Conservation (phyloP, 73 alveolate genomes). For the Paramecium biaurelia region DNA sequence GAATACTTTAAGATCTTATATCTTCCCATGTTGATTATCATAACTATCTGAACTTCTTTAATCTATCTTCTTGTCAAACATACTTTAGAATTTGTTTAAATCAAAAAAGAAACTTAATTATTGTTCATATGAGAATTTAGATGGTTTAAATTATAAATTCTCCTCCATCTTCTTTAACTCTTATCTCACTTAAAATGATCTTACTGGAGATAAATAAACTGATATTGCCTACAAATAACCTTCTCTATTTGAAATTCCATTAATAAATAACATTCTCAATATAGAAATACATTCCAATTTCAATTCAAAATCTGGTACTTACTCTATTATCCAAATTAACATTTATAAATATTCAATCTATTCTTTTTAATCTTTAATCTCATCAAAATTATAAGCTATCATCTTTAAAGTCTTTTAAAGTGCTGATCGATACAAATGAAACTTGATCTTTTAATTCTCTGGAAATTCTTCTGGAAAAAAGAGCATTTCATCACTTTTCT, state of each 20-base stretch:
- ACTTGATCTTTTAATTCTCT: slow-evolving; percentile 8
- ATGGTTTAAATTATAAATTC: background rate
- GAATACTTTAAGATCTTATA: background rate
- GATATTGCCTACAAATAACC: background rate
- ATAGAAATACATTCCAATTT: slow-evolving; percentile 20
- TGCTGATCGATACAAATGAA: background rate
- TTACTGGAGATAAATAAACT: background rate
- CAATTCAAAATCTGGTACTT: background rate
- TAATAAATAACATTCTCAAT: slow-evolving; percentile 1
- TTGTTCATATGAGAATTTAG: background rate
- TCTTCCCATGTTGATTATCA: slow-evolving; percentile 38
- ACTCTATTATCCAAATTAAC: background rate
- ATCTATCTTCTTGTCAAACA: slow-evolving; percentile 36
- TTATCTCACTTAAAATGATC: background rate
- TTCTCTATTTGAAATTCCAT: background rate
- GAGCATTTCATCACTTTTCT: slow-evolving; percentile 9
- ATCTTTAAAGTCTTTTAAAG: background rate
- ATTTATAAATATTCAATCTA: background rate
- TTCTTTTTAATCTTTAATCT: background rate
- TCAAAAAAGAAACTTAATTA: background rate
- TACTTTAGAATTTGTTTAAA: background rate
- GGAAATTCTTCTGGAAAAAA: slow-evolving; percentile 34
- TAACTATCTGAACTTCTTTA: background rate
- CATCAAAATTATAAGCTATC: slow-evolving; percentile 43
- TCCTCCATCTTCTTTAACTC: background rate